Base-by-base conservation (phyloP, 495 filamentous ascomycete genomes). In the Tricharina praecox region DNA sequence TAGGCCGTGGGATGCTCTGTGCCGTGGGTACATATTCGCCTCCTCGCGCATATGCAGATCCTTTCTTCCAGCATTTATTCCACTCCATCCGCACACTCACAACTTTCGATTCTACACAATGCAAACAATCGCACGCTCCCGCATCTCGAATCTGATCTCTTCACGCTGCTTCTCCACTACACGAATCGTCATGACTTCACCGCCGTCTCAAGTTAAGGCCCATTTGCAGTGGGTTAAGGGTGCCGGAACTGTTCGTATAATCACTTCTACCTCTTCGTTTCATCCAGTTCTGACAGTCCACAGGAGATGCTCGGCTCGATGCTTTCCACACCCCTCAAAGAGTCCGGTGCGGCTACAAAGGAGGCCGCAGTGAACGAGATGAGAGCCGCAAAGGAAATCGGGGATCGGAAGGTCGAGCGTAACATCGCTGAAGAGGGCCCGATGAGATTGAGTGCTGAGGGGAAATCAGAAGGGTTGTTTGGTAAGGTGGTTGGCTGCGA, bases 401-500 rank as follows among this genome's bases (percentile, higher is more conserved):
- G 53, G 4, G 55, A 56, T 23, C 18, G 33, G 10, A 56, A 53
- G 20, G 19, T 56, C 32, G 16, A 20, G 43, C 7, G 8, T n/a
- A 38, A 36, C 13, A 11, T 50, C 19, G 50, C 56, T 32, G 23
- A 45, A n/a, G 35, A 54, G 4, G 30, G 53, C 19, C 47, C 55
- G 11, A n/a, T 38, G 5, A 42, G 45, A 36, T 21, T 56, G 15
- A 30, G 37, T 21, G 48, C 43, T 19, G 55, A 58, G 20, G 55
- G 55, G 23, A 50, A 34, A 26, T 41, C 49, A 35, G 55, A 58
- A 26, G 55, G 50, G 3, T n/a, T 48, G n/a, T 41, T 37, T n/a
- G 55, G 55, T 24, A 50, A 45, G 50, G 39, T 58, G 34, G n/a
- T 53, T 18, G 46, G 55, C 10, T 58, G 55, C 32, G 43, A 53